Evolutionary conservation across 495 filamentous ascomycete genomes (phyloP).

Genomic region (Penicillium argentinense): DNA sequence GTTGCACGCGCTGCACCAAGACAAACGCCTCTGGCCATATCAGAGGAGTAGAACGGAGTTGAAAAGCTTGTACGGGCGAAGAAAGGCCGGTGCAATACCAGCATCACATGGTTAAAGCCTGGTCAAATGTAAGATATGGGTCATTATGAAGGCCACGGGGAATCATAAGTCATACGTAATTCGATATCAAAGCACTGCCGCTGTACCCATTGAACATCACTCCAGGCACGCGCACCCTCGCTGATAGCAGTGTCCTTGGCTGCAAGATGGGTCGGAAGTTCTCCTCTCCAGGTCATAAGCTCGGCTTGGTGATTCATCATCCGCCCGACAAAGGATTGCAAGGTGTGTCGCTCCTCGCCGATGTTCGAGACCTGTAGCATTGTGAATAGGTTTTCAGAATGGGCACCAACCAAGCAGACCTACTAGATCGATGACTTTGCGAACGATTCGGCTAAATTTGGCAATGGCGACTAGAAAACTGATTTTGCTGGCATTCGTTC

Average conservation of each 20-base stretch:
- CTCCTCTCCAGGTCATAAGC: slow-evolving; percentile 15
- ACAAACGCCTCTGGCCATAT: slow-evolving; percentile 10
- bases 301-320: slow-evolving; percentile 18
- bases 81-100: slow-evolving; percentile 13
- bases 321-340: slow-evolving; percentile 11
- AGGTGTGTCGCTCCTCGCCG: not conserved
- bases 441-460: slow-evolving; percentile 5
- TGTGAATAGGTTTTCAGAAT: too few species aligned
- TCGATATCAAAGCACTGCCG: slow-evolving; percentile 11
- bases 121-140: not conserved
- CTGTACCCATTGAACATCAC: slow-evolving; percentile 2
- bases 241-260: not conserved
- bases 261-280: slow-evolving; percentile 9
- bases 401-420: not conserved
- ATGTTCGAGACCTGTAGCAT: slow-evolving; percentile 10
- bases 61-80: slow-evolving; percentile 4
- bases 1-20: slow-evolving; percentile 10
- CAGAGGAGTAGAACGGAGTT: slow-evolving; percentile 13
- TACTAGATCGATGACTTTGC: slow-evolving; percentile 14
- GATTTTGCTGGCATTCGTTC: not conserved
- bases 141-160: not conserved
- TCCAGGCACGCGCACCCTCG: not conserved
- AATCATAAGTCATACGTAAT: not conserved
- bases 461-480: slow-evolving; percentile 7
- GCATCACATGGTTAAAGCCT: slow-evolving; percentile 16